Conservation (phyloP, 768 basidiomycete genomes). For the Kwoniella heveanensis region DNA sequence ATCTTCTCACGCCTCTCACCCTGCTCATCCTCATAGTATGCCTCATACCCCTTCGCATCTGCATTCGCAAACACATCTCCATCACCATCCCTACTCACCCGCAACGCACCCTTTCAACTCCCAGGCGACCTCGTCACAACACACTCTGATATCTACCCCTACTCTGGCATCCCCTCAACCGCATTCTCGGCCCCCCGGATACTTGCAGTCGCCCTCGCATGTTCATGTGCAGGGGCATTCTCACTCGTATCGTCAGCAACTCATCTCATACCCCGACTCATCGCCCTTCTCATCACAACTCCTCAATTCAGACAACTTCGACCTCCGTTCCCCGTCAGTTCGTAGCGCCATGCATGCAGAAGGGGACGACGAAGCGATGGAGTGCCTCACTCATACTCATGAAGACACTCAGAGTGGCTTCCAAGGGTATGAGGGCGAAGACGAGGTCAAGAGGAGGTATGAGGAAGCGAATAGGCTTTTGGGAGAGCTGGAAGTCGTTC, state of each 20-base stretch:
- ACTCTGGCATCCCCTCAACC: conserved; percentile 13
- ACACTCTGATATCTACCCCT: not conserved
- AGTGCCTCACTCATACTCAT: conserved; percentile 2
- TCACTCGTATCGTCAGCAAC: conserved; percentile 7
- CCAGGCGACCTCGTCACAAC: not conserved
- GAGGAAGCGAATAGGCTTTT: conserved; percentile 52
- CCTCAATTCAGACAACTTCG: conserved; percentile 4
- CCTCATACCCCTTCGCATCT: not conserved
- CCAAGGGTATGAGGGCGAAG: conserved; percentile 17
- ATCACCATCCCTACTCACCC: not conserved
- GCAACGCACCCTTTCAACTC: not conserved
- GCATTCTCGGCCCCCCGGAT: not conserved
- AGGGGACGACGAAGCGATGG: conserved; percentile 23
- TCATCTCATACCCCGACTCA: conserved; percentile 20
- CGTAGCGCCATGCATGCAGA: not conserved
- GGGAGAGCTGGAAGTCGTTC: conserved; percentile 40
- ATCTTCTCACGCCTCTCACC: not conserved
- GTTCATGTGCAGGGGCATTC: not conserved
- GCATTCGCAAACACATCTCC: not conserved
- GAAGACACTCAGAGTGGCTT: not conserved
- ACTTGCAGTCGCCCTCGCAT: conserved; percentile 3
- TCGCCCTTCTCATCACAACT: conserved; percentile 17
- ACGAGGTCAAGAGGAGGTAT: conserved; percentile 39
- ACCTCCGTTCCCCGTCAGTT: not conserved
- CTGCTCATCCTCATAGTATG: not conserved